A percentile compares a stretch with the other conserved stretches of the same genome.
These are phyloP conservation scores for Claviceps arundinis DNA, from an alignment of 2,329 filamentous ascomycete species.

Conservation along the genomic window DNA sequence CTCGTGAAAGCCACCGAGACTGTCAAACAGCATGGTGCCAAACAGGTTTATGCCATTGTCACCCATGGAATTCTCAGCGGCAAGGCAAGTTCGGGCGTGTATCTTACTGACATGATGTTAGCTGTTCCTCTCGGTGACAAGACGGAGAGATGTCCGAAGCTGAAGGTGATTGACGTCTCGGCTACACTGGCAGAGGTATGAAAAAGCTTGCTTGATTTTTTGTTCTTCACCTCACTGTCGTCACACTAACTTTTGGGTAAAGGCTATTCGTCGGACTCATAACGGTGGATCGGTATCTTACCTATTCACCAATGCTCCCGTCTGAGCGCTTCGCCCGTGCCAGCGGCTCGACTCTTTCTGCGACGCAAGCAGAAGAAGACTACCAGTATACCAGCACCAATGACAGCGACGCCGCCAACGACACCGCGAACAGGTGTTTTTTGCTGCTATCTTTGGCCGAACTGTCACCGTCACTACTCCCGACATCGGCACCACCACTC, in stretches of 20 bases:
- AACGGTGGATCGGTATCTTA: constrained; percentile 54
- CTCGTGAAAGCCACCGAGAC: constrained; percentile 75
- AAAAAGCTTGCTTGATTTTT: too few species aligned
- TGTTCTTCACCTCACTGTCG: neutral
- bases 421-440: too few species aligned
- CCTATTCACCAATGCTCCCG: constrained; percentile 53
- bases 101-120: constrained; percentile 14
- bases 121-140: constrained; percentile 53
- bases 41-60: constrained; percentile 84
- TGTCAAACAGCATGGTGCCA: constrained; percentile 74
- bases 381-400: too few species aligned
- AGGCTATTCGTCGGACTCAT: constrained; percentile 55
- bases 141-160: constrained; percentile 61
- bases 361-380: too few species aligned
- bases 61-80: constrained; percentile 87
- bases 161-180: constrained; percentile 86
- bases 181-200: constrained; percentile 57
- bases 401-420: too few species aligned
- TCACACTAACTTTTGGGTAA: neutral
- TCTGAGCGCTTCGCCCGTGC: constrained; percentile 15
- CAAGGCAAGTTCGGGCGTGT: constrained; percentile 31
- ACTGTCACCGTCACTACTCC: neutral
- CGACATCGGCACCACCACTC: neutral
- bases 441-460: too few species aligned
- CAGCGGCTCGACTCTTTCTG: too few species aligned